Evolutionary conservation across 805 yeast genomes (phyloP), one percentile per base, ranked within the genome.

Genomic region (Hanseniaspora occidentalis): DNA sequence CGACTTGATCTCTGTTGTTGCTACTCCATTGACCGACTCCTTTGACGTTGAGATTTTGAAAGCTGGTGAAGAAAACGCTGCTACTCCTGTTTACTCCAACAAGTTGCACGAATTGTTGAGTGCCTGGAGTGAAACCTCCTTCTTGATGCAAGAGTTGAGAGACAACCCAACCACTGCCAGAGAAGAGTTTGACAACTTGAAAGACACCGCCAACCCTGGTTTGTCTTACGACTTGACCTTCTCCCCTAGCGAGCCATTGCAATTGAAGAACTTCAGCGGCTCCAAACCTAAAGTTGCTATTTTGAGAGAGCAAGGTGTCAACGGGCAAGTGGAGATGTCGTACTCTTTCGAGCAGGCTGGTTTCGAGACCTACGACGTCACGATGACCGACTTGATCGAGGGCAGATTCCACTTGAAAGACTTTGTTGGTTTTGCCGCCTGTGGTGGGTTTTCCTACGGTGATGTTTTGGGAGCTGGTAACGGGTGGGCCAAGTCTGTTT

Each of bases 361-460:
- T 0, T 92, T 92, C 61, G 85, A 77, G 17, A 71, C 88, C n/a
- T 75, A 84, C 44, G 98, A 92, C 62, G 95, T 92, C 31, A 96
- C 94, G 56, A 92, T 92, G 98, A 75, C 94, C 17, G 98, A 92
- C 59, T 73, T 92, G 44, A 64, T 88, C 46, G 64, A 71, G 29
- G 94, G 94, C 35, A 71, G 67, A 51, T 81, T 81, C 26, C 60
- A 77, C 16, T 69, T 92, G 48, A 79, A 76, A 53, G 80, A 75
- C 35, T 92, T 92, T 61, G 84, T 79, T 38, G 98, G 98, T 46
- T 52, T 92, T 37, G 97, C 96, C 34, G 97, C 97, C 3, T 94
- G 98, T 66, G 98, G 98, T 63, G 98, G 98, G 13, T 92, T 92
- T 70, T 85, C 96, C 1, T 92, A 88, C 56, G 98, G 98, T 70